phyloP scores from a whole-genome alignment of 441 rosid genomes.

The Mallotus japonicus region DNA sequence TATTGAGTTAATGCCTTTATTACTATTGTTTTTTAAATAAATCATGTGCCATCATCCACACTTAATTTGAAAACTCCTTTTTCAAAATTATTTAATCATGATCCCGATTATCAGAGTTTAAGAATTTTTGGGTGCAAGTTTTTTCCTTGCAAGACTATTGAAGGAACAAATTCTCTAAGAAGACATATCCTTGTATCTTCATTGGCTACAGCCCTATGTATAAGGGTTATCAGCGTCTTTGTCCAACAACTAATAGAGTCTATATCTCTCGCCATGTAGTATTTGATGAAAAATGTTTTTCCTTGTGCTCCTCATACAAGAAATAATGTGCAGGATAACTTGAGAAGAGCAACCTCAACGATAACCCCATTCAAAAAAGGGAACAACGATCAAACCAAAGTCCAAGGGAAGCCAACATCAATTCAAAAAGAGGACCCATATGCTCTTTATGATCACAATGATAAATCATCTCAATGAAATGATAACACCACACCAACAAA shows the following conservation, averaged over 20 bases:
- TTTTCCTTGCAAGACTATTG: background rate
- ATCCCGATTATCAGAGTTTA: too few species aligned
- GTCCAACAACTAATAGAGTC: background rate
- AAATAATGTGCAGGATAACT: background rate
- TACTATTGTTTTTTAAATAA: too few species aligned
- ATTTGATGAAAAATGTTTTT: background rate
- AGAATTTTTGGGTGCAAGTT: background rate
- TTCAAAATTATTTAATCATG: background rate
- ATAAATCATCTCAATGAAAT: too few species aligned
- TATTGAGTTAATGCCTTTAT: too few species aligned
- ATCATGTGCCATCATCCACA: background rate
- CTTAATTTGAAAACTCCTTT: background rate
- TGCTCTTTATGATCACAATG: too few species aligned
- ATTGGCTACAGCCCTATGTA: too few species aligned
- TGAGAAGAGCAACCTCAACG: too few species aligned
- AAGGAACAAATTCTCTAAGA: background rate
- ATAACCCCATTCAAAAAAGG: too few species aligned
- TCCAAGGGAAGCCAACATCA: too few species aligned
- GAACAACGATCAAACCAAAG: too few species aligned
- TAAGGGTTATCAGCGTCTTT: background rate
- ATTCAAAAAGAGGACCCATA: too few species aligned
- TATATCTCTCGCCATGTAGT: background rate
- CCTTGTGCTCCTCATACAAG: background rate
- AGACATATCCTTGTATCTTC: background rate
- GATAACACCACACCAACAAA: too few species aligned